A percentile compares a stretch with the other conserved stretches of the same genome.
These are phyloP conservation scores for Pseudocercospora cruenta DNA, from an alignment of 2,329 filamentous ascomycete species.

Conservation along the genomic window DNA sequence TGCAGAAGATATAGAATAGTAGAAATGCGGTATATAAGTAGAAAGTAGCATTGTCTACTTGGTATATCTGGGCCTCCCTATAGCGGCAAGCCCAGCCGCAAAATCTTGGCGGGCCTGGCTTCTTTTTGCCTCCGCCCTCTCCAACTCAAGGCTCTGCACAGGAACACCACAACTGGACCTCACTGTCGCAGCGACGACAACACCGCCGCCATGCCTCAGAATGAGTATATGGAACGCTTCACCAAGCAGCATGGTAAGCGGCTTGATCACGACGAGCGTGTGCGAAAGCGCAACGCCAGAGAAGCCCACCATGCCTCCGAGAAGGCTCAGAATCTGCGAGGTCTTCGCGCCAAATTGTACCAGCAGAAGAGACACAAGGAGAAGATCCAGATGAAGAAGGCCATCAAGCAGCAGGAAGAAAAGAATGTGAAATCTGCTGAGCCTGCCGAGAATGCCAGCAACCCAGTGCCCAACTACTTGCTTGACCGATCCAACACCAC, in stretches of 20 bases:
- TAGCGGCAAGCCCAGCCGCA: background rate
- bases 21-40: no score
- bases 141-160: background rate
- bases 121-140: background rate
- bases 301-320: conserved; percentile 86
- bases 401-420: conserved; percentile 93
- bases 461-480: conserved; percentile 88
- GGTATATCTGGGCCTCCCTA: no score
- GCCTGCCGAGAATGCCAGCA: conserved; percentile 75
- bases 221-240: conserved; percentile 77
- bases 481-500: conserved; percentile 77
- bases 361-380: conserved; percentile 92
- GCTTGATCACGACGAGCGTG: conserved; percentile 84
- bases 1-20: no score
- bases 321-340: conserved; percentile 90
- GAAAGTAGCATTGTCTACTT: no score
- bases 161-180: conserved; percentile 7
- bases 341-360: conserved; percentile 88
- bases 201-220: conserved; percentile 67
- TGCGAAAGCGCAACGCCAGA: conserved; percentile 83
- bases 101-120: background rate
- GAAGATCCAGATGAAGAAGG: conserved; percentile 98
- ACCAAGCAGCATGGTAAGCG: conserved; percentile 61
- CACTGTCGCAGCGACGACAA: conserved; percentile 8
- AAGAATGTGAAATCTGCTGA: conserved; percentile 87